These are phyloP conservation scores for Plantago rigida DNA, from an alignment of 305 asterid species.

Conservation along the genomic window DNA sequence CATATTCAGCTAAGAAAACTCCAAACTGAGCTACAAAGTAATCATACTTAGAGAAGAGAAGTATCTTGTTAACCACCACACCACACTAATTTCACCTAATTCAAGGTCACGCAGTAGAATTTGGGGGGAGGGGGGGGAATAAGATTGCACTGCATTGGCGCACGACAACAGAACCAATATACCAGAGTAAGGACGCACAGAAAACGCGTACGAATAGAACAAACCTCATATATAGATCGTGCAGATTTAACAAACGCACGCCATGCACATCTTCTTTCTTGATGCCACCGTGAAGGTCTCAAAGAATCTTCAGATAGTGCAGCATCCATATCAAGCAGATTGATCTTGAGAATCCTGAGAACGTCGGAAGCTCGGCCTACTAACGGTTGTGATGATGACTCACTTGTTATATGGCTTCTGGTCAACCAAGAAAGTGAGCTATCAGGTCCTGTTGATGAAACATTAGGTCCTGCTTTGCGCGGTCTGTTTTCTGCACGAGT, in stretches of 20 bases:
- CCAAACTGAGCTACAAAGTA: not conserved
- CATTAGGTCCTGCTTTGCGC: not conserved
- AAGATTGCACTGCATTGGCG: not conserved
- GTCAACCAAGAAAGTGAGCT: slow-evolving; percentile 35
- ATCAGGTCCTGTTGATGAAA: slow-evolving; percentile 35
- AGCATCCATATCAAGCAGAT: slow-evolving; percentile 82
- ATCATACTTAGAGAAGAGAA: not conserved
- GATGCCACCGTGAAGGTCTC: slow-evolving; percentile 54
- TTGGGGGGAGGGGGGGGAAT: too few relatives aligned
- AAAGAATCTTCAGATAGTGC: slow-evolving; percentile 70
- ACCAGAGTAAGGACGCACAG: slow-evolving; percentile 4
- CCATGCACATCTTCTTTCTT: slow-evolving; percentile 60
- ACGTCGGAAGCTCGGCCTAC: slow-evolving; percentile 60
- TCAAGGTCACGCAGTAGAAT: too few relatives aligned
- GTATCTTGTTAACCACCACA: too few relatives aligned
- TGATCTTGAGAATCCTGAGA: slow-evolving; percentile 57
- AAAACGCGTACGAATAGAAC: slow-evolving; percentile 24
- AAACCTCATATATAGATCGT: slow-evolving; percentile 64
- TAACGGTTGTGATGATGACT: slow-evolving; percentile 53
- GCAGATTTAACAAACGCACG: slow-evolving; percentile 79
- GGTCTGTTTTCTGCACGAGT: not conserved
- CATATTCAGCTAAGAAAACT: not conserved
- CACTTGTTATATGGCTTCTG: slow-evolving; percentile 45
- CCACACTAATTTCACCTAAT: too few relatives aligned
- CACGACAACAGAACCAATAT: not conserved